These are phyloP conservation scores for Ogataea ganodermae DNA, from an alignment of 805 yeast species.

Conservation along the genomic window DNA sequence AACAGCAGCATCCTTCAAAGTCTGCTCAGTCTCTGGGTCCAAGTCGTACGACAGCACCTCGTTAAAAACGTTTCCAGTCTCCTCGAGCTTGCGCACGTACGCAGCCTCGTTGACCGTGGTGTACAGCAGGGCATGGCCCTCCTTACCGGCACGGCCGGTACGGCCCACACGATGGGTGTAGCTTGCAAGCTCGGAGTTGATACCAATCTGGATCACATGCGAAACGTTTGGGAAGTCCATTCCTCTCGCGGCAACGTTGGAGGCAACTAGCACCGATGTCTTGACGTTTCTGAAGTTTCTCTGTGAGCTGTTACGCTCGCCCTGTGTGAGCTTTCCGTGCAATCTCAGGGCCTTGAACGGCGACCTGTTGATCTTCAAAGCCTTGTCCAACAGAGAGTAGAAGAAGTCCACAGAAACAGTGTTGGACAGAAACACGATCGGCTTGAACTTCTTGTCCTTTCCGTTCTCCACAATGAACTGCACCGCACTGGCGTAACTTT, in stretches of 20 bases:
- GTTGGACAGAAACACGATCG: constrained; percentile 82
- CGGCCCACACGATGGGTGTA: constrained; percentile 94
- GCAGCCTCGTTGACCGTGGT: constrained; percentile 56
- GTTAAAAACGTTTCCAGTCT: constrained; percentile 57
- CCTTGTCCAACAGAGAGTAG: constrained; percentile 40
- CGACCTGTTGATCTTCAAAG: constrained; percentile 17
- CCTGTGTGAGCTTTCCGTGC: constrained; percentile 78
- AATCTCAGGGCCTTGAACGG: constrained; percentile 33
- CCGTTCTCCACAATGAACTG: constrained; percentile 46
- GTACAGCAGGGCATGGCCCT: constrained; percentile 70
- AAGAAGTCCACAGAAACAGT: constrained; percentile 65
- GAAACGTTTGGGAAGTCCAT: constrained; percentile 90
- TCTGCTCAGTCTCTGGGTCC: constrained; percentile 31
- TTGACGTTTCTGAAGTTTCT: constrained; percentile 36
- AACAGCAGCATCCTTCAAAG: not conserved
- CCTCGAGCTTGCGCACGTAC: constrained; percentile 51
- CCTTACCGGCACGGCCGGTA: constrained; percentile 89
- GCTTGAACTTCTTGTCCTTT: constrained; percentile 55
- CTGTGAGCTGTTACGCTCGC: constrained; percentile 47
- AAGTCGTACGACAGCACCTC: constrained; percentile 43
- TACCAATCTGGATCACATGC: constrained; percentile 81
- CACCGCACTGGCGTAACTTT: constrained; percentile 60
- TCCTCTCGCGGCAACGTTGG: constrained; percentile 96
- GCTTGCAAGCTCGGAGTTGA: constrained; percentile 72
- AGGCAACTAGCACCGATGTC: constrained; percentile 68